A percentile compares a stretch with the other conserved stretches of the same genome.
Conservation (phyloP, 805 yeast species). For the Suhomyces prunicola region DNA sequence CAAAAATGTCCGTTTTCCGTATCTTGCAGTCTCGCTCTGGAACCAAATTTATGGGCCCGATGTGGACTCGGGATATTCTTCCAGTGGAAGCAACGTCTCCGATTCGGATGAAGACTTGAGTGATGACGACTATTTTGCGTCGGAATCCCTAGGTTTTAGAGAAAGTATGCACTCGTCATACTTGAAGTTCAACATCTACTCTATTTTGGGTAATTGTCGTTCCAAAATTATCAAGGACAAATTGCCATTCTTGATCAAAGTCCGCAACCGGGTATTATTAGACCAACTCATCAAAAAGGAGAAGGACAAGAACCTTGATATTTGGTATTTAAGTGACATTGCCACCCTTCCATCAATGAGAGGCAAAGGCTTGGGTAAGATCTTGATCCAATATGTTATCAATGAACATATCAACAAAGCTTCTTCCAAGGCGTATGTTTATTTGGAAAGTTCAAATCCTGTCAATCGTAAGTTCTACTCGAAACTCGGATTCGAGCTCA, state of each 20-base stretch:
- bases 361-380: constrained; percentile 57
- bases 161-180: constrained; percentile 28
- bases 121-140: constrained; percentile 22
- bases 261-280: constrained; percentile 43
- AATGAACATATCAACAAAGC: constrained; percentile 40
- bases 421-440: constrained; percentile 27
- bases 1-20: constrained; percentile 37
- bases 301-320: constrained; percentile 10
- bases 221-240: constrained; percentile 50
- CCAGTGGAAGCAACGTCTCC: constrained; percentile 7
- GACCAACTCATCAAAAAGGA: constrained; percentile 23
- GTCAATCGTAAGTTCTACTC: constrained; percentile 51
- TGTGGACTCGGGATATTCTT: constrained; percentile 10
- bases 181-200: constrained; percentile 36
- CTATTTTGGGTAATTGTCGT: constrained; percentile 44
- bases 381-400: constrained; percentile 48
- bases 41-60: constrained; percentile 16
- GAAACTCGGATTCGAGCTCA: constrained; percentile 47
- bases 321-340: constrained; percentile 59
- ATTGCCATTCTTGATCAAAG: constrained; percentile 43
- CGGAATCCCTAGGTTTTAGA: constrained; percentile 17
- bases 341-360: constrained; percentile 57
- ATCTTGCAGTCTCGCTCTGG: constrained; percentile 54
- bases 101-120: constrained; percentile 17
- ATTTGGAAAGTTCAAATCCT: constrained; percentile 57